Evolutionary conservation across 1,284 basidiomycete species (phyloP).

Genomic region (Veloboletus limbatus): DNA sequence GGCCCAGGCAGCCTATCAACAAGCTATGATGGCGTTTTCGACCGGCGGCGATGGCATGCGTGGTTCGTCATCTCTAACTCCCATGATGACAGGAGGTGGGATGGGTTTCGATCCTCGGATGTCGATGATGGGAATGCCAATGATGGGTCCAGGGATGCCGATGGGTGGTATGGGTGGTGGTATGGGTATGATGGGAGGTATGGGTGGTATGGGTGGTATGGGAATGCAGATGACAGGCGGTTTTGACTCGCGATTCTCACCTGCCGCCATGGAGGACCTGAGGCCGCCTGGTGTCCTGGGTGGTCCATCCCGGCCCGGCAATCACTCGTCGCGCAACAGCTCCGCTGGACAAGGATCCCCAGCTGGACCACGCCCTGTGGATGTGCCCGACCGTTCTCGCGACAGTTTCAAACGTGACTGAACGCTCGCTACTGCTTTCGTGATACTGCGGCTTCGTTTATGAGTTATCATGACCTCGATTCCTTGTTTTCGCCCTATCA

Average conservation of each 20-base stretch:
- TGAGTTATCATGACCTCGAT: slow-evolving; percentile 17
- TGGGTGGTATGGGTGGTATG: slow-evolving; percentile 44
- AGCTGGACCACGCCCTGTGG: slow-evolving; percentile 33
- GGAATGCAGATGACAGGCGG: slow-evolving; percentile 60
- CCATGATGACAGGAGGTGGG: slow-evolving; percentile 55
- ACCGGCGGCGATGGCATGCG: slow-evolving; percentile 56
- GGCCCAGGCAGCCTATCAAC: slow-evolving; percentile 84
- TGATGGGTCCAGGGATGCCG: slow-evolving; percentile 41
- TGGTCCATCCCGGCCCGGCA: slow-evolving; percentile 30
- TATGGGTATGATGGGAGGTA: slow-evolving; percentile 38
- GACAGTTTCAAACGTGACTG: slow-evolving; percentile 26
- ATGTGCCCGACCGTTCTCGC: slow-evolving; percentile 22
- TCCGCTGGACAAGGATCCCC: slow-evolving; percentile 33
- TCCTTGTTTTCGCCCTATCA: slow-evolving; percentile 17
- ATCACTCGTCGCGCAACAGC: slow-evolving; percentile 34
- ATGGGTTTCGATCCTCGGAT: slow-evolving; percentile 48
- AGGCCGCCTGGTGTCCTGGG: slow-evolving; percentile 37
- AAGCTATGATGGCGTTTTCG: slow-evolving; percentile 88
- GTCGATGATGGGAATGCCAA: slow-evolving; percentile 57
- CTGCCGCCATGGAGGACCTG: slow-evolving; percentile 33
- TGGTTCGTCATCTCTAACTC: slow-evolving; percentile 40
- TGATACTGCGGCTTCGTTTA: slow-evolving; percentile 5
- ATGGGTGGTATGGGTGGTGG: slow-evolving; percentile 36
- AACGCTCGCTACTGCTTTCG: slow-evolving; percentile 5
- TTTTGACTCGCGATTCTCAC: slow-evolving; percentile 56